Percentiles rank a stretch among this genome's conserved stretches.
These are phyloP conservation scores for Ustilago xerochloae DNA, from an alignment of 1,284 basidiomycete genomes.

Conservation along the genomic window DNA sequence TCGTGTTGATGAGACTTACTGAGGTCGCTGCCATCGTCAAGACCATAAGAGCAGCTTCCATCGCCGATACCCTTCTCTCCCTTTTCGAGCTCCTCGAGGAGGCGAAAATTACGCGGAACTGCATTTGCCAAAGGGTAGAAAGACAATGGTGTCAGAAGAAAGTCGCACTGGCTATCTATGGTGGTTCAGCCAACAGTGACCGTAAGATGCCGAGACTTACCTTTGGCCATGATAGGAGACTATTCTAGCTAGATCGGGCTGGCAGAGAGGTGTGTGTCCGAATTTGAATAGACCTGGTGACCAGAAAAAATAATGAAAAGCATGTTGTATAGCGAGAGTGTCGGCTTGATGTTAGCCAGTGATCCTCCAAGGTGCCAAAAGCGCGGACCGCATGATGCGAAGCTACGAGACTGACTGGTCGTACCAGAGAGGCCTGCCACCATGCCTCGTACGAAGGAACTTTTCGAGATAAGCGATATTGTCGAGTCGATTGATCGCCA, in stretches of 20 bases:
- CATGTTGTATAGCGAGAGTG: too few relatives aligned
- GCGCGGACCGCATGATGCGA: too few relatives aligned
- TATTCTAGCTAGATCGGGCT: not conserved
- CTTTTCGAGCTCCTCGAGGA: slow-evolving; percentile 92
- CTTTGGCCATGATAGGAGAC: slow-evolving; percentile 29
- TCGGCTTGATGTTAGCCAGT: too few relatives aligned
- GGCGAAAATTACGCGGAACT: slow-evolving; percentile 96
- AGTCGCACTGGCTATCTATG: too few relatives aligned
- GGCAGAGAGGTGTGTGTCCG: not conserved
- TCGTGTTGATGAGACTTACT: slow-evolving; percentile 48
- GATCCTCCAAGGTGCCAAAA: too few relatives aligned
- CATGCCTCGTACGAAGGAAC: too few relatives aligned
- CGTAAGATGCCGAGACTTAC: slow-evolving; percentile 2
- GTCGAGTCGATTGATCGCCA: too few relatives aligned
- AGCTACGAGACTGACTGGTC: too few relatives aligned
- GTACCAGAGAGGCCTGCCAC: too few relatives aligned
- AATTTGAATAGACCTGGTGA: too few relatives aligned
- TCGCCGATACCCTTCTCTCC: slow-evolving; percentile 99
- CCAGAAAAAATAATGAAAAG: too few relatives aligned
- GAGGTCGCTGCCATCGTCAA: slow-evolving; percentile 65
- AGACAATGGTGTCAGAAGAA: not conserved
- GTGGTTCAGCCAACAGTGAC: not conserved
- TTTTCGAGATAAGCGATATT: too few relatives aligned
- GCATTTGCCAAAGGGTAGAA: slow-evolving; percentile 6
- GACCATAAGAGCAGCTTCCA: slow-evolving; percentile 93